Conservation (phyloP, 2,329 filamentous ascomycete genomes). For the Xylariaceae sp. region DNA sequence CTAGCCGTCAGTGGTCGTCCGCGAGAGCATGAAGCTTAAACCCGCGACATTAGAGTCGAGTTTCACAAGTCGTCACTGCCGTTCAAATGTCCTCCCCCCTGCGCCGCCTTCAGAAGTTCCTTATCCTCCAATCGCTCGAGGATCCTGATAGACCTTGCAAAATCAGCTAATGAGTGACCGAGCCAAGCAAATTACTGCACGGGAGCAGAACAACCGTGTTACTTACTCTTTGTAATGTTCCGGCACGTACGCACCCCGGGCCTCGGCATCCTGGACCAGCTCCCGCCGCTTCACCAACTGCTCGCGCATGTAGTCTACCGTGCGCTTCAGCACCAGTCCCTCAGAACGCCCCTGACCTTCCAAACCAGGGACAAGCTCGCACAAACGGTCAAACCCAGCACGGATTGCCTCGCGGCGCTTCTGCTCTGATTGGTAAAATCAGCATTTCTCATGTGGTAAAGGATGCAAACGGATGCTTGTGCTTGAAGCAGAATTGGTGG, state of each 20-base stretch:
- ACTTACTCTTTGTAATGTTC: constrained; percentile 40
- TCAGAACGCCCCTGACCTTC: constrained; percentile 82
- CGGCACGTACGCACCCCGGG: constrained; percentile 50
- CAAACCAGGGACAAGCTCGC: constrained; percentile 74
- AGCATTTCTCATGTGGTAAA: background rate
- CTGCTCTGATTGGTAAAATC: constrained; percentile 34
- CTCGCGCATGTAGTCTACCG: constrained; percentile 61
- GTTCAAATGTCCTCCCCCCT: constrained; percentile 9
- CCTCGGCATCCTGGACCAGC: constrained; percentile 52
- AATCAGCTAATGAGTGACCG: background rate
- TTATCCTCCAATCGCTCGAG: constrained; percentile 24
- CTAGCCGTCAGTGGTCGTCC: no score
- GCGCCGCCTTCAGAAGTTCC: constrained; percentile 14
- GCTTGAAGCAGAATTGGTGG: no score
- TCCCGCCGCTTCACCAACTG: constrained; percentile 55
- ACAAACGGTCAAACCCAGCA: constrained; percentile 77
- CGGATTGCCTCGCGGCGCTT: constrained; percentile 71
- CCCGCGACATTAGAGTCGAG: no score
- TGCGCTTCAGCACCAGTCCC: constrained; percentile 72
- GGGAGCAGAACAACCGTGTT: background rate
- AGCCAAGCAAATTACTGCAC: background rate
- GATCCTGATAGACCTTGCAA: constrained; percentile 21
- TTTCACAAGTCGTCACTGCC: background rate
- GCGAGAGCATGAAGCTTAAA: no score
- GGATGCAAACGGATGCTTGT: background rate